phyloP scores from a whole-genome alignment of 129 eudicot genomes.

The Oenanthe sinensis region DNA sequence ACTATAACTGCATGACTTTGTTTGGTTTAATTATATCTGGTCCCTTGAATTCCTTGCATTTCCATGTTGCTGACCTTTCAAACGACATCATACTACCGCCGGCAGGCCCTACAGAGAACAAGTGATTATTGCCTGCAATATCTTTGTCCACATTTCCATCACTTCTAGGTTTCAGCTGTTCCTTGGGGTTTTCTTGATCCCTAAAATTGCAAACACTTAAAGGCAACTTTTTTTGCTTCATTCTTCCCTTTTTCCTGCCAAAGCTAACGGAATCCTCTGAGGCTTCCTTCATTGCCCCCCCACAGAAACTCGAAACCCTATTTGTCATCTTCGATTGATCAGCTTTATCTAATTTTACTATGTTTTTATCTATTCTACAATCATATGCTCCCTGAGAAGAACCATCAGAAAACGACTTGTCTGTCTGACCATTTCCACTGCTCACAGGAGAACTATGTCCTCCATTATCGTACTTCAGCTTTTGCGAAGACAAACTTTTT shows the following conservation, averaged over 20 bases:
- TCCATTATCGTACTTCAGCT: conserved; percentile 19
- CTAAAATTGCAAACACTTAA: conserved; percentile 68
- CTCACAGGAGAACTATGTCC: conserved; percentile 21
- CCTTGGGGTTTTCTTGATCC: conserved; percentile 61
- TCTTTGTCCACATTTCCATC: conserved; percentile 12
- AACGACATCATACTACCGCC: conserved; percentile 21
- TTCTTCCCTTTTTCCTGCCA: conserved; percentile 75
- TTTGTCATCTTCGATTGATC: conserved; percentile 27
- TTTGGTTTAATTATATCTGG: conserved; percentile 51
- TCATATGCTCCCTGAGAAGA: conserved; percentile 20
- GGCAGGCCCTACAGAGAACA: conserved; percentile 38
- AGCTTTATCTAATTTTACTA: conserved; percentile 20
- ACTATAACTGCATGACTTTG: conserved; percentile 55
- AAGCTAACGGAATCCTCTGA: conserved; percentile 31
- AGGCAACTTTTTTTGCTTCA: conserved; percentile 77
- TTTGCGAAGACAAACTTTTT: conserved; percentile 34
- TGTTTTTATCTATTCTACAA: conserved; percentile 33
- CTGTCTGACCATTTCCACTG: conserved; percentile 31
- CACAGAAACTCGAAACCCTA: conserved; percentile 19
- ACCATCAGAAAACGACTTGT: conserved; percentile 18
- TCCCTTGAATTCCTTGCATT: conserved; percentile 59
- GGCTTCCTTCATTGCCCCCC: conserved; percentile 34
- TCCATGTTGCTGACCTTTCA: conserved; percentile 48
- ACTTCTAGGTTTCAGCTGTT: conserved; percentile 35
- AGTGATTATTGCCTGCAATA: conserved; percentile 15